Base-by-base conservation (phyloP, 768 basidiomycete genomes). In the Crepidotus variabilis region DNA sequence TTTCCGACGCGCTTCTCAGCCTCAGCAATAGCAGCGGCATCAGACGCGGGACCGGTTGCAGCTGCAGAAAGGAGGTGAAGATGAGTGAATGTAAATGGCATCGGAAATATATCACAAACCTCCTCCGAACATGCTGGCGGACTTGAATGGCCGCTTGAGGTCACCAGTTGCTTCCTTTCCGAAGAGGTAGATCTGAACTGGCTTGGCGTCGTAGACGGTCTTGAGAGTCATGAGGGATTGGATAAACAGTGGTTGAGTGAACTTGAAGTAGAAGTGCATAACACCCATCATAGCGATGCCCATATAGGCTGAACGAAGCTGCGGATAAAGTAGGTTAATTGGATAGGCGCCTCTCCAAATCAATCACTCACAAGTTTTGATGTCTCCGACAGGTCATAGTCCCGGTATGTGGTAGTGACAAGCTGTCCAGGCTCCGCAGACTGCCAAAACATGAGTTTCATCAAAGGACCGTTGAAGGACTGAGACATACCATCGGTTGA, bases 171-270 rank as follows among this genome's bases (percentile, higher is more conserved):
- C 85, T 14, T 82, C 76, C 70, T 87, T 81, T 35, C 90, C 90
- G 21, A 92, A 74, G 53, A 98, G 47, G 76, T 96, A 87, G 57
- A 99, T 87, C 36, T 86, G 79, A 60, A 95, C 81, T 16, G 83
- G 82, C 68, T 93, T 93, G 56, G 90, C 86, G 65, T 98, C 95
- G 71, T 89, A 92, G 24, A 95, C 71, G 46, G 80, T 82, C 78
- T 99, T 98, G 66, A 97, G 56, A n/a, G 91, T 92, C 93, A 96
- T 97, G 62, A 99, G 81, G 11, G 83, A 83, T 71, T 98, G 96
- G 61, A 98, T 89, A 75, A 98, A 96, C 61, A 98, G 84, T 6
- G 96, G 96, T 68, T 96, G 95, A 6, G 94, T 95, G 82, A 91
- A 98, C 69, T 90, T 85, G 75, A 98, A 78, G 82, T 98, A 98